phyloP scores from a whole-genome alignment of 176 grass and related monocot species.

The Zea luxurians region DNA sequence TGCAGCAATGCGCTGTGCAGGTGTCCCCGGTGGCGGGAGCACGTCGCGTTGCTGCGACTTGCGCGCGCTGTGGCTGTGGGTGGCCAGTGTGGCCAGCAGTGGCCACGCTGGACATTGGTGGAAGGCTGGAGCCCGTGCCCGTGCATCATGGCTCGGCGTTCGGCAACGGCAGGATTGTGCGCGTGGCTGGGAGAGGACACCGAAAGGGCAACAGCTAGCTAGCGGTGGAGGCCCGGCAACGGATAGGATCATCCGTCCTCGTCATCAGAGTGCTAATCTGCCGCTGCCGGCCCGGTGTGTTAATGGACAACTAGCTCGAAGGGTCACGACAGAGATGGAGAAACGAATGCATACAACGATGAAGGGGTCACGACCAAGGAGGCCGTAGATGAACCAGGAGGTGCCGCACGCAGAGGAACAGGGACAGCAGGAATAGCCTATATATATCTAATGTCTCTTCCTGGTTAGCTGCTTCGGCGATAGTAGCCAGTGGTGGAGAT shows the following conservation, averaged over 20 bases:
- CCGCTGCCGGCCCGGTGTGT: too few species aligned
- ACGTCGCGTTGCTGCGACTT: neutral
- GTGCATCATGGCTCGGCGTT: too few species aligned
- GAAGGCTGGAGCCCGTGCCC: too few species aligned
- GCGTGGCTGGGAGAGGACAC: neutral
- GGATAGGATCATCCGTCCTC: too few species aligned
- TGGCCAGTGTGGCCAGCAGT: neutral
- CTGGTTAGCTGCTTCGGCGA: too few species aligned
- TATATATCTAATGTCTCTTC: too few species aligned
- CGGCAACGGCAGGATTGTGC: constrained; percentile 13
- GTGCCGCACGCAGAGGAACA: constrained; percentile 80
- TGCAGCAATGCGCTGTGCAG: too few species aligned
- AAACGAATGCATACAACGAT: constrained; percentile 39
- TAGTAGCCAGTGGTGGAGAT: too few species aligned
- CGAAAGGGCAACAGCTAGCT: constrained; percentile 20
- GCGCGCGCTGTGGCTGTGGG: neutral
- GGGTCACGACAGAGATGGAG: neutral
- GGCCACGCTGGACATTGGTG: too few species aligned
- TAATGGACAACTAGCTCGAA: neutral
- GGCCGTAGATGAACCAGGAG: constrained; percentile 97
- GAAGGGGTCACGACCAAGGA: constrained; percentile 86
- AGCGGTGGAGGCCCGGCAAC: too few species aligned
- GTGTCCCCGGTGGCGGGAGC: neutral
- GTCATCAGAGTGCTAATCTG: constrained; percentile 5
- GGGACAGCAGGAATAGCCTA: constrained; percentile 67